Conservation (phyloP, 2,329 filamentous ascomycete species). For the Albophoma yamanashiensis region DNA sequence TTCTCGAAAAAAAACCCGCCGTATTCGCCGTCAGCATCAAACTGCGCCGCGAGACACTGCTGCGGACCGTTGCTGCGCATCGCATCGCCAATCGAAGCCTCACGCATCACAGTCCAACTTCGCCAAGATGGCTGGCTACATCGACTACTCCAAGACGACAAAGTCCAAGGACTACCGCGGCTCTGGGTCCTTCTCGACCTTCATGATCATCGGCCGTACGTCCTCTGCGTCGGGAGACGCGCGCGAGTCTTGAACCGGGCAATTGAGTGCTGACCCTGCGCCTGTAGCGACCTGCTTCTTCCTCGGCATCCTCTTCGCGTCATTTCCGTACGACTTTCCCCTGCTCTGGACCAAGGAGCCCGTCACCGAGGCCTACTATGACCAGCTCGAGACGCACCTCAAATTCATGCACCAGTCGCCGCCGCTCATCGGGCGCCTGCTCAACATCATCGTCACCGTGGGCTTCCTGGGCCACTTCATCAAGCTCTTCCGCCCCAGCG, state of each 20-base stretch:
- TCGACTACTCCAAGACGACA: constrained; percentile 47
- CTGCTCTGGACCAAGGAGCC: constrained; percentile 67
- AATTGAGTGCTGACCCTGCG: not conserved
- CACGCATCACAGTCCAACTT: not conserved
- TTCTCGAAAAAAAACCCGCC: not conserved
- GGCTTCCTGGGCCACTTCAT: constrained; percentile 81
- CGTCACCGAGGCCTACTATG: constrained; percentile 59
- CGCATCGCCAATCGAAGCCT: not conserved
- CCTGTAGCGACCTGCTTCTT: constrained; percentile 80
- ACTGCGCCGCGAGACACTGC: not conserved
- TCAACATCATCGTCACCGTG: constrained; percentile 85
- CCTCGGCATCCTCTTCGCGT: constrained; percentile 93
- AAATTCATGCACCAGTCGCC: constrained; percentile 86
- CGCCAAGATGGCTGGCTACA: constrained; percentile 22
- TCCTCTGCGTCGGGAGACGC: constrained; percentile 11
- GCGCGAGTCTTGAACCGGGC: not conserved
- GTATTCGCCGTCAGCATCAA: not conserved
- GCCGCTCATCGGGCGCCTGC: constrained; percentile 81
- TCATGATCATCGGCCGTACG: constrained; percentile 92
- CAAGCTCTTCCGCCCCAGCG: constrained; percentile 89
- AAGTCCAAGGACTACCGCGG: constrained; percentile 47
- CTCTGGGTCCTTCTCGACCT: constrained; percentile 77
- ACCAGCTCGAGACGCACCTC: constrained; percentile 81
- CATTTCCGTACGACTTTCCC: constrained; percentile 91
- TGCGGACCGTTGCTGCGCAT: not conserved